These are phyloP conservation scores for Borealophlyctis nickersoniae DNA, from an alignment of 192 early-diverging fungal genomes.

Conservation along the genomic window DNA sequence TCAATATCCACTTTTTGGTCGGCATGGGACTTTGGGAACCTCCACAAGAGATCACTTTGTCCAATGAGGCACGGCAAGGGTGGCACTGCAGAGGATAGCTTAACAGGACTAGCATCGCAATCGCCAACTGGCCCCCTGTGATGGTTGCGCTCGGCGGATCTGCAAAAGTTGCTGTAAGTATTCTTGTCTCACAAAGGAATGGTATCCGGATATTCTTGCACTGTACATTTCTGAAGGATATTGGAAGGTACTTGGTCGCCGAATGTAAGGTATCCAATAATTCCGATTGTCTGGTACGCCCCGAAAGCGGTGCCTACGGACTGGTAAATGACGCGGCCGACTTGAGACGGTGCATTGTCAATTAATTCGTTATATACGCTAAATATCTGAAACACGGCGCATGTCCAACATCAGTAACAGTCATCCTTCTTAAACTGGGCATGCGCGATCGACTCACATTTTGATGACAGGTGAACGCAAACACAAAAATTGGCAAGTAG, in stretches of 20 bases:
- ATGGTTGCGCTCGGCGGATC: conserved; percentile 68
- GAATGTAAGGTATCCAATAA: conserved; percentile 91
- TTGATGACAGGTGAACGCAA: conserved; percentile 99
- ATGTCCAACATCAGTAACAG: background rate
- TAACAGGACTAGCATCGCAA: conserved; percentile 85
- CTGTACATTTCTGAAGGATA: too few relatives aligned
- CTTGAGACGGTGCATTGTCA: conserved; percentile 71
- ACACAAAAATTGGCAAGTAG: conserved; percentile 92
- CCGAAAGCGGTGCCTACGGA: conserved; percentile 75
- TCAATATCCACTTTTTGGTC: background rate
- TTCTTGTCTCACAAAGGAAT: too few relatives aligned
- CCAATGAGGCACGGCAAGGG: conserved; percentile 82
- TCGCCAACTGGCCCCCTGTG: conserved; percentile 80
- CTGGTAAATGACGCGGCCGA: conserved; percentile 65
- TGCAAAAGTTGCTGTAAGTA: too few relatives aligned
- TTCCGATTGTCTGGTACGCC: conserved; percentile 81
- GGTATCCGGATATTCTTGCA: too few relatives aligned
- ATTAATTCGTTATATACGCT: conserved; percentile 91
- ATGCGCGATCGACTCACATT: conserved; percentile 84
- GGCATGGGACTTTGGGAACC: background rate
- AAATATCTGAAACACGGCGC: conserved; percentile 67
- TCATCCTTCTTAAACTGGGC: background rate
- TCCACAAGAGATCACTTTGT: conserved; percentile 69
- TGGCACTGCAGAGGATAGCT: conserved; percentile 93
- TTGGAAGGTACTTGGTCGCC: conserved; percentile 74